phyloP scores from a whole-genome alignment of 108 stramenopile genomes.

The Cyclotella atomus region DNA sequence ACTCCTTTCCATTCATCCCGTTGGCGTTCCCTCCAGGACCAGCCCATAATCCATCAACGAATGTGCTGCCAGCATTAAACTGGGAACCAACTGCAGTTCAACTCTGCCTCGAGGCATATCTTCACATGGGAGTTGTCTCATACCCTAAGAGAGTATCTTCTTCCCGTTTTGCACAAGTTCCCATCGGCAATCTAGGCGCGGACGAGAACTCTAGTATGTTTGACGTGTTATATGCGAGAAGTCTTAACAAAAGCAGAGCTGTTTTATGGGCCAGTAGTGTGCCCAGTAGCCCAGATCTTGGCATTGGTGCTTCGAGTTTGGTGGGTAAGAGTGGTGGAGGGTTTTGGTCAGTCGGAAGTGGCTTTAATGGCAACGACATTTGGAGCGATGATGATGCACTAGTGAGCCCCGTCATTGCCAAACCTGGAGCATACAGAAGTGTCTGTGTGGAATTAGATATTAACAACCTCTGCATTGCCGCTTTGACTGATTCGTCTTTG shows the following conservation, averaged over 20 bases:
- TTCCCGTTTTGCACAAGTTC: constrained; percentile 89
- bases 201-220: constrained; percentile 82
- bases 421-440: constrained; percentile 89
- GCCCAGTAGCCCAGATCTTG: constrained; percentile 90
- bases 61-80: constrained; percentile 84
- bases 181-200: constrained; percentile 89
- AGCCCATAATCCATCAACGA: constrained; percentile 78
- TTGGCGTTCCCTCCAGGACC: constrained; percentile 87
- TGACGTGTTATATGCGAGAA: constrained; percentile 84
- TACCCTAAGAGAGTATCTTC: constrained; percentile 82
- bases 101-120: constrained; percentile 75
- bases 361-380: constrained; percentile 57
- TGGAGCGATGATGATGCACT: constrained; percentile 88
- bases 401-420: constrained; percentile 76
- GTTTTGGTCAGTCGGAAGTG: constrained; percentile 21
- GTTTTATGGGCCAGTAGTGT: constrained; percentile 92
- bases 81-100: constrained; percentile 93
- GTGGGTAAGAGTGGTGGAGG: constrained; percentile 53
- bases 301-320: constrained; percentile 57
- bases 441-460: constrained; percentile 95
- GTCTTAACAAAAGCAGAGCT: constrained; percentile 79
- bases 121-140: constrained; percentile 82
- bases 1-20: constrained; percentile 83
- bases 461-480: constrained; percentile 91
- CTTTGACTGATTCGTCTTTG: constrained; percentile 68